Conservation (phyloP, 257 asterid species). For the Fraxinus pennsylvanica region DNA sequence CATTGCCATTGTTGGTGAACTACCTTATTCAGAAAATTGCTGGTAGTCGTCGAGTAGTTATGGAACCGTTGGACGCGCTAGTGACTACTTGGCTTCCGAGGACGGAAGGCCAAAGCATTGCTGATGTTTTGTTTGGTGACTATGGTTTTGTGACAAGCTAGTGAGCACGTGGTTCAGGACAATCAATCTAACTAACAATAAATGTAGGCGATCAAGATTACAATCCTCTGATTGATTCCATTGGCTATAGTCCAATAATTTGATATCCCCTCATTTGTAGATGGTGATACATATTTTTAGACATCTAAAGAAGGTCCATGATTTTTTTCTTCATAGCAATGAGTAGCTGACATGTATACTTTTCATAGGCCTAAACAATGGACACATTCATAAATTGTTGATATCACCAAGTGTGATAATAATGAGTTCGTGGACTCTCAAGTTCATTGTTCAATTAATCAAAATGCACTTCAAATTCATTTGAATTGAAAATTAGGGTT, state of each 20-base stretch:
- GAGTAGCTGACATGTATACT: too few species aligned
- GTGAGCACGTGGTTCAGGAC: slow-evolving; percentile 43
- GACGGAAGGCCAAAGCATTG: slow-evolving; percentile 48
- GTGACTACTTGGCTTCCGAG: slow-evolving; percentile 58
- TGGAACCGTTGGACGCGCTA: slow-evolving; percentile 41
- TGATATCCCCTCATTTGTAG: too few species aligned
- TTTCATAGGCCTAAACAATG: too few species aligned
- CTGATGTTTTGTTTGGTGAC: slow-evolving; percentile 48
- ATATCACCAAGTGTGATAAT: too few species aligned
- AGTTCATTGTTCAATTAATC: too few species aligned
- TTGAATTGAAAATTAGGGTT: too few species aligned
- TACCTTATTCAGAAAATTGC: slow-evolving; percentile 48
- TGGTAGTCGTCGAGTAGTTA: slow-evolving; percentile 37
- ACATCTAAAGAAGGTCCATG: too few species aligned
- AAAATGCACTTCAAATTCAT: too few species aligned
- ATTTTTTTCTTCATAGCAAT: too few species aligned
- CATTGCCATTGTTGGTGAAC: slow-evolving; percentile 50
- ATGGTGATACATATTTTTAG: too few species aligned
- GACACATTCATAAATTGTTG: too few species aligned
- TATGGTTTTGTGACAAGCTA: slow-evolving; percentile 48
- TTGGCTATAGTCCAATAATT: slow-evolving; percentile 27
- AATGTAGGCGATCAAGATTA: slow-evolving; percentile 48
- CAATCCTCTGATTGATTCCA: slow-evolving; percentile 46
- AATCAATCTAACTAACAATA: slow-evolving; percentile 49
- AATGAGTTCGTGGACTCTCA: too few species aligned